These are phyloP conservation scores for Polyporus tsugae DNA, from an alignment of 1,284 basidiomycete genomes.

Conservation along the genomic window DNA sequence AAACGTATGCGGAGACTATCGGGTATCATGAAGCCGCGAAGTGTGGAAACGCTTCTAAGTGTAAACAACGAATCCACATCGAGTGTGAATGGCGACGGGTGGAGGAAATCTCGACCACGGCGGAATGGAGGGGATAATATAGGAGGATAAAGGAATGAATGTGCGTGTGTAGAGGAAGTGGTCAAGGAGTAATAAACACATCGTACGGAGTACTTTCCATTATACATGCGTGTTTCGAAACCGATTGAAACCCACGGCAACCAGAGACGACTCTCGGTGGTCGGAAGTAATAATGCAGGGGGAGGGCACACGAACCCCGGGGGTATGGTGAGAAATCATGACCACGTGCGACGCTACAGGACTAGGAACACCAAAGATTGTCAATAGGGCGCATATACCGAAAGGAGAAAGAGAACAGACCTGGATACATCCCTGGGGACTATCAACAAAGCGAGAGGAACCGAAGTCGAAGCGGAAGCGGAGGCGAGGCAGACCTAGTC, in stretches of 20 bases:
- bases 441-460: slow-evolving; percentile 14
- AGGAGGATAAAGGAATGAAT: background rate
- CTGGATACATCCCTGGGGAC: slow-evolving; percentile 28
- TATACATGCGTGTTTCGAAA: slow-evolving; percentile 30
- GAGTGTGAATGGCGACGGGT: background rate
- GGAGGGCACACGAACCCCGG: slow-evolving; percentile 26
- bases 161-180: background rate
- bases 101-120: background rate
- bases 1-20: background rate
- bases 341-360: slow-evolving; percentile 17
- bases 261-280: slow-evolving; percentile 9
- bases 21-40: background rate
- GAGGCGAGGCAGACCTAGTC: slow-evolving; percentile 49
- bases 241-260: slow-evolving; percentile 11
- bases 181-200: slow-evolving; percentile 18
- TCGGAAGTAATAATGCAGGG: slow-evolving; percentile 28
- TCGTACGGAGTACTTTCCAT: slow-evolving; percentile 28
- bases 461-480: background rate
- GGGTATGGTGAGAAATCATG: slow-evolving; percentile 26
- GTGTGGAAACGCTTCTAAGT: background rate
- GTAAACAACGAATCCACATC: background rate
- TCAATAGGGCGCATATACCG: background rate
- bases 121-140: background rate
- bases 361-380: slow-evolving; percentile 11
- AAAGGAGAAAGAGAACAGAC: slow-evolving; percentile 12